Evolutionary conservation across 2,329 filamentous ascomycete genomes (phyloP), one percentile per base, ranked within the genome.

Genomic region (Botrytis byssoidea): DNA sequence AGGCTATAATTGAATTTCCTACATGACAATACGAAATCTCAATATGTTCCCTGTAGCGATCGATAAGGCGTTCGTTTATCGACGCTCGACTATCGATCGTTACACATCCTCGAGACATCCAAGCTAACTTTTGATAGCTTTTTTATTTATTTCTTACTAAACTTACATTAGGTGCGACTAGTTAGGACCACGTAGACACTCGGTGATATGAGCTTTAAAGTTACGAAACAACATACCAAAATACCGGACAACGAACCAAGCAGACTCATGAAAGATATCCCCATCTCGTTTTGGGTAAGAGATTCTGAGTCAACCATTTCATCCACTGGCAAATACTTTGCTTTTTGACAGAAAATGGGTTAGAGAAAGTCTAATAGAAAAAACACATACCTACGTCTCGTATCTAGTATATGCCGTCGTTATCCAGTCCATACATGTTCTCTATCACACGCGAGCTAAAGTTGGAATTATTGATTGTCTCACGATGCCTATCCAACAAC

Each of bases 61-160:
- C 51, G 51, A 57, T 57, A 57, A 57, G 51, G n/a, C 51, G 51
- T 57, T 57, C 51, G 51, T 57, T 57, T 57, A 57, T 57, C 51
- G 51, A 29, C 51, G n/a, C 51, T 57, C 51, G 51, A 57, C 51
- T 57, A 18, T 57, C 51, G n/a, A 18, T 57, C 51, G n/a, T 57
- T 57, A 32, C 51, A 57, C n/a, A n/a, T 42, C 40, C 40, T 42
- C 40, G 40, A 42, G 40, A 42, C 12, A 16, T 29, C n/a, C 51
- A 57, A 32, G n/a, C 51, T 57, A 57, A 32, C 6, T 29, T 57
- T 32, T 29, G n/a, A 29, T 57, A 1, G n/a, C 48, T 16, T 55
- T 55, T 25, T 55, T n/a, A 2, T 14, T n/a, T 51, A 18, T 29
- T 29, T 57, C n/a, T 57, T 18, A 57, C n/a, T 57, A 57, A 57